phyloP scores from a whole-genome alignment of 1,139 yeast genomes.

The Lodderomyces pseudojiufengensis region DNA sequence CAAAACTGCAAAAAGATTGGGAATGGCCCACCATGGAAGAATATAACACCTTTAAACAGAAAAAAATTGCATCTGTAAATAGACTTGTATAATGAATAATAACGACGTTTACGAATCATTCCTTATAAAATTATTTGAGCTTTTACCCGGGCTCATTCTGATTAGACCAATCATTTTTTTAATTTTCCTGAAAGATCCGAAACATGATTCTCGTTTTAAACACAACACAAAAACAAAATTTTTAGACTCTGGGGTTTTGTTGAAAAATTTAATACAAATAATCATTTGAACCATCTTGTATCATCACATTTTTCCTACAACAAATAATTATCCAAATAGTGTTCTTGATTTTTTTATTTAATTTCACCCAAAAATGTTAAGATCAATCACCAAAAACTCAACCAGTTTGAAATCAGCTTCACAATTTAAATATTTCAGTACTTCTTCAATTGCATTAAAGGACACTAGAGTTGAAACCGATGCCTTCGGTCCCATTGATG shows the following conservation, averaged over 20 bases:
- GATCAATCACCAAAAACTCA: conserved; percentile 21
- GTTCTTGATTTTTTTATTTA: not conserved
- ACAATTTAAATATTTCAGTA: conserved; percentile 26
- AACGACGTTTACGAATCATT: not conserved
- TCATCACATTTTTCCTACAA: too few relatives aligned
- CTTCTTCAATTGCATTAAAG: conserved; percentile 22
- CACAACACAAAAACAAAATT: too few relatives aligned
- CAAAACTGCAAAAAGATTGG: conserved; percentile 18
- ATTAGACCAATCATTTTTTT: conserved; percentile 2
- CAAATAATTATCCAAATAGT: too few relatives aligned
- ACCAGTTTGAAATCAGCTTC: conserved; percentile 8
- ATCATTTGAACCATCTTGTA: too few relatives aligned
- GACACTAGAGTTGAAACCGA: conserved; percentile 77
- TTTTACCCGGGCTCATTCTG: not conserved
- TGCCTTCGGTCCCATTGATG: conserved; percentile 95
- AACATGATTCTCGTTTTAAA: too few relatives aligned
- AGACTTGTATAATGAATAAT: not conserved
- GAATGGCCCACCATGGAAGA: conserved; percentile 26
- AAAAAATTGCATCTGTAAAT: conserved; percentile 2
- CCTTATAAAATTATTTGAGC: not conserved
- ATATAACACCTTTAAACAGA: conserved; percentile 7
- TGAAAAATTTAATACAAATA: not conserved
- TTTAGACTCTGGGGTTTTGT: not conserved
- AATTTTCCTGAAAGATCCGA: conserved; percentile 3
- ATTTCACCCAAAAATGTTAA: conserved; percentile 28